phyloP scores from a whole-genome alignment of 257 asterid genomes.

The Mentha longifolia region DNA sequence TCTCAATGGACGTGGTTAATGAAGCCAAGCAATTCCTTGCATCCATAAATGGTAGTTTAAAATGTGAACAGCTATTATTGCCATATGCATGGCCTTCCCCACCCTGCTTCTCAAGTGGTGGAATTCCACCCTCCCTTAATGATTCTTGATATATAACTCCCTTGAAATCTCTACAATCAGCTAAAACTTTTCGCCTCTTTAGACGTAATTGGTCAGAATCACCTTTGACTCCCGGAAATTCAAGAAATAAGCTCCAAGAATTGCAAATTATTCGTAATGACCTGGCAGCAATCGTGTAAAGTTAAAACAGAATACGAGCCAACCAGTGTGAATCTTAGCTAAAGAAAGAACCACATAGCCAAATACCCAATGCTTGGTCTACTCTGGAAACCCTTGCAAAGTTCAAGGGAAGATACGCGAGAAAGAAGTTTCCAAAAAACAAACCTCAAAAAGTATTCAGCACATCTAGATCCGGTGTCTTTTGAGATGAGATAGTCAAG shows the following conservation, averaged over 20 bases:
- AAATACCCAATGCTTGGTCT: neutral
- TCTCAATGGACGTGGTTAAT: constrained; percentile 61
- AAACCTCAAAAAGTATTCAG: constrained; percentile 89
- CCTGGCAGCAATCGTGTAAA: constrained; percentile 49
- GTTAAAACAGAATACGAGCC: constrained; percentile 8
- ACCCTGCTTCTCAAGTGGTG: constrained; percentile 31
- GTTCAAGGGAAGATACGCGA: constrained; percentile 10
- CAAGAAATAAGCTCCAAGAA: constrained; percentile 69
- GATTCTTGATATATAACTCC: constrained; percentile 33
- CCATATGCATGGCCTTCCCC: constrained; percentile 27
- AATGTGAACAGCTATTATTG: constrained; percentile 28
- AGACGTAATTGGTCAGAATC: constrained; percentile 35
- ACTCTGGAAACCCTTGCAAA: neutral
- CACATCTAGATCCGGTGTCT: constrained; percentile 80
- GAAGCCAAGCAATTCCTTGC: constrained; percentile 74
- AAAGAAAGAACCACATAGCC: neutral
- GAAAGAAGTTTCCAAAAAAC: constrained; percentile 16
- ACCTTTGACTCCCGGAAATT: constrained; percentile 55
- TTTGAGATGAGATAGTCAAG: constrained; percentile 94
- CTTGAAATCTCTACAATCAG: constrained; percentile 27
- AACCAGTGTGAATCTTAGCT: neutral
- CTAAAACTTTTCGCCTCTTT: constrained; percentile 53
- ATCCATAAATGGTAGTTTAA: constrained; percentile 47
- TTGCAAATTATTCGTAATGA: constrained; percentile 68
- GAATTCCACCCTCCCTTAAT: constrained; percentile 26